Conservation (phyloP, 768 basidiomycete species). For the Hypholoma sublateritium region DNA sequence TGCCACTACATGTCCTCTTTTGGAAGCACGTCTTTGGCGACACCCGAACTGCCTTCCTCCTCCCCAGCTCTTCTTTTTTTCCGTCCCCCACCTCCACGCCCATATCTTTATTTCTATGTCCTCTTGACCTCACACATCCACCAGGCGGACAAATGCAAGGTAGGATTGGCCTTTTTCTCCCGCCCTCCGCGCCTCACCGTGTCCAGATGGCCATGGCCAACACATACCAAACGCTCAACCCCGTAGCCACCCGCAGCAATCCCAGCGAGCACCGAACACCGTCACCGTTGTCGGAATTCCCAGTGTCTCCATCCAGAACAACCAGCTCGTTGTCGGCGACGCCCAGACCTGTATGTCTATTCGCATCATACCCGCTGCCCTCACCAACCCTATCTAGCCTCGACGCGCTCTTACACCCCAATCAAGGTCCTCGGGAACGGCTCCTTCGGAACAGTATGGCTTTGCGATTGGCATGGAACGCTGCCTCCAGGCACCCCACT, state of each 20-base stretch:
- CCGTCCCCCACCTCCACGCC: constrained; percentile 6
- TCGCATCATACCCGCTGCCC: constrained; percentile 8
- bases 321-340: constrained; percentile 71
- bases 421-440: constrained; percentile 98
- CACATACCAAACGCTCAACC: constrained; percentile 21
- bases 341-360: constrained; percentile 64
- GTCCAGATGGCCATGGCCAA: constrained; percentile 23
- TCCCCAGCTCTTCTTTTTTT: constrained; percentile 24
- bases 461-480: constrained; percentile 98
- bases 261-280: constrained; percentile 50
- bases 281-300: constrained; percentile 73
- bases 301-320: constrained; percentile 70
- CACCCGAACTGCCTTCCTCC: constrained; percentile 14
- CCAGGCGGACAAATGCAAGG: constrained; percentile 21
- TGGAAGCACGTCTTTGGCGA: constrained; percentile 14
- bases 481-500: constrained; percentile 88
- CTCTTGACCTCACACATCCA: constrained; percentile 11
- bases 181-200: constrained; percentile 16
- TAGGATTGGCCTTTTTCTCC: background rate
- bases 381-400: constrained; percentile 47
- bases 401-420: constrained; percentile 86
- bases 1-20: constrained; percentile 17
- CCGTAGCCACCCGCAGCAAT: constrained; percentile 29
- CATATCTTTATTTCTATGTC: constrained; percentile 26
- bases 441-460: constrained; percentile 97